phyloP scores from a whole-genome alignment of 495 filamentous ascomycete species.

The Penicillium paxilli region DNA sequence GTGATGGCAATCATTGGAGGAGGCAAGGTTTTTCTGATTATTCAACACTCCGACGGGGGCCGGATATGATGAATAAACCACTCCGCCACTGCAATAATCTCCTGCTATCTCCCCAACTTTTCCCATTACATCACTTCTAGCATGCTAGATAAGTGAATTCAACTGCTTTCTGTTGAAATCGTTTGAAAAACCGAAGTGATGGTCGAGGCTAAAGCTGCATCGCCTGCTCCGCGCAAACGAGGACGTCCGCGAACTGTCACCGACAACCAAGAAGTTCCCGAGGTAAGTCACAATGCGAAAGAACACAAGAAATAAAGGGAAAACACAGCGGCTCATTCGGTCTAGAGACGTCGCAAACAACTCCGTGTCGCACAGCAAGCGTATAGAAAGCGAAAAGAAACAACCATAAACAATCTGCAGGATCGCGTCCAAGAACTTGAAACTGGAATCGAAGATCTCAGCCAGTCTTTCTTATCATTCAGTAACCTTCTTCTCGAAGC shows the following conservation, averaged over 20 bases:
- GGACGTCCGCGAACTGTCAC: conserved; percentile 25
- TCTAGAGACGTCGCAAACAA: conserved; percentile 67
- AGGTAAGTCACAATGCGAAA: conserved; percentile 15
- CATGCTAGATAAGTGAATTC: background rate
- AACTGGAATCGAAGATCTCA: conserved; percentile 70
- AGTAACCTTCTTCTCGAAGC: conserved; percentile 58
- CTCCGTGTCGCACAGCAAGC: conserved; percentile 85
- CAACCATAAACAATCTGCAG: conserved; percentile 72
- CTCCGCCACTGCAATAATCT: background rate
- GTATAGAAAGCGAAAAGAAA: conserved; percentile 85
- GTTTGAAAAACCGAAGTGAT: conserved; percentile 1
- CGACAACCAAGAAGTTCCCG: conserved; percentile 25
- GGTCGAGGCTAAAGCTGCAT: conserved; percentile 4
- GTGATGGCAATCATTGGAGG: background rate
- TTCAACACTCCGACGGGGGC: conserved; percentile 15
- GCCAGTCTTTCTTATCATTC: conserved; percentile 69
- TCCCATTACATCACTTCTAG: conserved; percentile 1
- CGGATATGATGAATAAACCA: conserved; percentile 7
- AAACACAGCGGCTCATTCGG: background rate
- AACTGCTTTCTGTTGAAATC: background rate
- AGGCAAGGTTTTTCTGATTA: conserved; percentile 15
- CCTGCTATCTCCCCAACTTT: background rate
- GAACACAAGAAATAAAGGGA: background rate
- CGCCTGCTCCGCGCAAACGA: conserved; percentile 21
- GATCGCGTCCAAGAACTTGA: conserved; percentile 66